phyloP scores from a whole-genome alignment of 1,284 basidiomycete species.

The Heterobasidion annosum region DNA sequence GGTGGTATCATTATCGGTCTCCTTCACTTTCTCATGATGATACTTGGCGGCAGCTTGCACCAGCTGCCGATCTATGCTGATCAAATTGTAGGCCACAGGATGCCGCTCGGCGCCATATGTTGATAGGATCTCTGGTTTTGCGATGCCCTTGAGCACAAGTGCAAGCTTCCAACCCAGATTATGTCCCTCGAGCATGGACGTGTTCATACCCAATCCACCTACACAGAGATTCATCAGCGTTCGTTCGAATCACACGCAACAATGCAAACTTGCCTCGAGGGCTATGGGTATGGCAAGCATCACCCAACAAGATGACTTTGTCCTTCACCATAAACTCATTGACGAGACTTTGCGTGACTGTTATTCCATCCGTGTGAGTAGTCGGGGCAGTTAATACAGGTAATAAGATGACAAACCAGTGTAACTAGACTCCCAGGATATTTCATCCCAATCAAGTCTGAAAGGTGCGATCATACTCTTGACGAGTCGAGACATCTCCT shows the following conservation, averaged over 20 bases:
- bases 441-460: too few species aligned
- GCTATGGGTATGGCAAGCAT: slow-evolving; percentile 9
- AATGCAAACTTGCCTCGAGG: slow-evolving; percentile 4
- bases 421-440: too few species aligned
- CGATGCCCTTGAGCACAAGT: slow-evolving; percentile 4
- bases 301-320: slow-evolving; percentile 8
- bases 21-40: too few species aligned
- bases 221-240: not conserved
- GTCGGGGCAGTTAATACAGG: too few species aligned
- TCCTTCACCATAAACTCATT: slow-evolving; percentile 4
- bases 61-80: slow-evolving; percentile 6
- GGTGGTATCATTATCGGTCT: too few species aligned
- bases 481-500: too few species aligned
- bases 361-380: too few species aligned
- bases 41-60: slow-evolving; percentile 6
- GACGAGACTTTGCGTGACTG: slow-evolving; percentile 6
- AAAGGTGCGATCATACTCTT: too few species aligned
- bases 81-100: slow-evolving; percentile 4
- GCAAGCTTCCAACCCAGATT: slow-evolving; percentile 10
- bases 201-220: slow-evolving; percentile 8
- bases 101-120: slow-evolving; percentile 8
- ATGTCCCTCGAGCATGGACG: slow-evolving; percentile 6
- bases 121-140: slow-evolving; percentile 4
- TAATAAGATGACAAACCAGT: too few species aligned
- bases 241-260: not conserved